Evolutionary conservation across 352 stramenopile species (phyloP), one percentile per base, ranked within the genome.

Genomic region (Phytophthora meadii): DNA sequence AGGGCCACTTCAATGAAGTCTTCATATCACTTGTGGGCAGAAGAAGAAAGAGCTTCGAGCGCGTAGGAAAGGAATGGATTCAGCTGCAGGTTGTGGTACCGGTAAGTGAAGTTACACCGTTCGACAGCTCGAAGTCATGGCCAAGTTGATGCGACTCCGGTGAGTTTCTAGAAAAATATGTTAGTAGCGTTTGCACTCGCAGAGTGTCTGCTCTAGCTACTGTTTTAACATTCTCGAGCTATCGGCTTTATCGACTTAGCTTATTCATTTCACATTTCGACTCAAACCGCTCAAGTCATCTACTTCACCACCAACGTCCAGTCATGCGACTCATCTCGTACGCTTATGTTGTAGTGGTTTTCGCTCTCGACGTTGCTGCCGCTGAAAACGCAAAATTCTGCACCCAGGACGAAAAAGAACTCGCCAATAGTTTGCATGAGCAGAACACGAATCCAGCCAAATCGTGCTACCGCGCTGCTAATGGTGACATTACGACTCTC

Each of bases 371-470:
- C 15, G 27, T 39, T 22, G 61, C 49, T 53, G 37, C 44, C 36
- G 54, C 57, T 11, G 46, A 74, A 62, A 44, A 65, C 17, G 70
- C 81, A 44, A 54, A 59, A 53, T 81, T 88, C 66, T 92, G 83
- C 64, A 77, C 72, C 45, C 73, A 86, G 47, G 19, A 60, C 19
- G 49, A 92, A 62, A 82, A 81, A 54, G 59, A 87, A 63, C 36
- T 62, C 34, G 65, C 82, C 50, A 92, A 87, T 76, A 72, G 79
- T 65, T 69, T 89, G 45, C 77, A 86, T 22, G 44, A 83, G n/a
- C 79, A 88, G 70, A 72, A 86, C 53, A 58, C 65, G 30, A 81
- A 87, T 46, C 76, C 77, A n/a, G 72, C 69, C 56, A 88, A 88
- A 57, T 66, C 71, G 24, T 92, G 81, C 52, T 83, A 86, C 55